Conservation (phyloP, 768 basidiomycete species). For the Rhodotorula taiwanensis region DNA sequence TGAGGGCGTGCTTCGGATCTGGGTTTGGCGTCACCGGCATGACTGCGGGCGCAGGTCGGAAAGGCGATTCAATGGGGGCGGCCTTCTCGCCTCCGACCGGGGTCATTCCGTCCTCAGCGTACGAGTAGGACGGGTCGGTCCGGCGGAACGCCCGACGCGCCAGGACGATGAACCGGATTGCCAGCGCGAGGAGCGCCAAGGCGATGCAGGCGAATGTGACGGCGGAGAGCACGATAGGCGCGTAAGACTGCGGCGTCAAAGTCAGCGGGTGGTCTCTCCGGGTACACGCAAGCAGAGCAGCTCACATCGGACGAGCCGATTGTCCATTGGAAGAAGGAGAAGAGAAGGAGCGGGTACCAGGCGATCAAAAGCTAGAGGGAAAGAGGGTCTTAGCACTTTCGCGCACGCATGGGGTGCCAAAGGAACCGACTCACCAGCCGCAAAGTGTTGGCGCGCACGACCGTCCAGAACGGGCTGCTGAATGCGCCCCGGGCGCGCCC, state of each 20-base stretch:
- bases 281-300: accelerated
- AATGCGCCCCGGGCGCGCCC: constrained; percentile 33
- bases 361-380: constrained; percentile 57
- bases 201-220: constrained; percentile 56
- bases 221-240: constrained; percentile 65
- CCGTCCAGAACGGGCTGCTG: constrained; percentile 51
- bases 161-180: constrained; percentile 52
- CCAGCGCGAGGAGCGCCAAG: constrained; percentile 51
- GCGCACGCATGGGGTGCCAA: too few relatives aligned
- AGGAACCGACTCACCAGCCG: not conserved
- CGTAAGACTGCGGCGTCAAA: constrained; percentile 63
- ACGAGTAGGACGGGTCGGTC: too few relatives aligned
- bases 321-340: constrained; percentile 86
- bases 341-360: constrained; percentile 64
- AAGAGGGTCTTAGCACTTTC: not conserved
- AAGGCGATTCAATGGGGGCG: constrained; percentile 39
- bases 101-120: too few relatives aligned
- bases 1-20: constrained; percentile 43
- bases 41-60: not conserved
- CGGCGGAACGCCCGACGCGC: constrained; percentile 50
- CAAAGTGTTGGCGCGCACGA: constrained; percentile 9
- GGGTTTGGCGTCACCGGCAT: constrained; percentile 10
- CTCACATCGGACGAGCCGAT: constrained; percentile 25
- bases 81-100: constrained; percentile 33
- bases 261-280: not conserved